Evolutionary conservation across 2,329 filamentous ascomycete species (phyloP).

Genomic region (Berkeleyomyces basicola): DNA sequence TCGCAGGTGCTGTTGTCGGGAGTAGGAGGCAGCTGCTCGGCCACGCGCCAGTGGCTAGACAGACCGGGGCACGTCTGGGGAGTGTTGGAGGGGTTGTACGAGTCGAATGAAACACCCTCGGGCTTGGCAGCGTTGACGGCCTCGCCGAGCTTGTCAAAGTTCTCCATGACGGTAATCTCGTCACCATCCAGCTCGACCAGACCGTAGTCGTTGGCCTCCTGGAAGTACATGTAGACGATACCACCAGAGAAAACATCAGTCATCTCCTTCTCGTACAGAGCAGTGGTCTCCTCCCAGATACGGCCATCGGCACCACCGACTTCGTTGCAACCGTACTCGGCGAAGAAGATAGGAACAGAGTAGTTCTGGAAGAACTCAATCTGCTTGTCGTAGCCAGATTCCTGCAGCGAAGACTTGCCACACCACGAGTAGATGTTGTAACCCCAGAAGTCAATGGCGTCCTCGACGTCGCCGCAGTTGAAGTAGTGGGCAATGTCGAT

Average conservation of each 20-base stretch:
- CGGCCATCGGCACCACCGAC: slow-evolving; percentile 43
- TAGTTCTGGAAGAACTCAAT: slow-evolving; percentile 78
- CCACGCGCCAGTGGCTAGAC: slow-evolving; percentile 49
- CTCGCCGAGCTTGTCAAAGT: slow-evolving; percentile 57
- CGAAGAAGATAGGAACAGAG: slow-evolving; percentile 92
- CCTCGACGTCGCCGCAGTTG: slow-evolving; percentile 58
- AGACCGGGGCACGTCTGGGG: slow-evolving; percentile 49
- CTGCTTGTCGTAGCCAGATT: slow-evolving; percentile 67
- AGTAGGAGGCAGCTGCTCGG: slow-evolving; percentile 56
- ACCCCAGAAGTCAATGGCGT: slow-evolving; percentile 88
- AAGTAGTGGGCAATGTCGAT: slow-evolving; percentile 78
- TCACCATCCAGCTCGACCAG: slow-evolving; percentile 47
- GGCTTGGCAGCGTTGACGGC: slow-evolving; percentile 54
- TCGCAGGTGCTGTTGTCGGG: slow-evolving; percentile 65
- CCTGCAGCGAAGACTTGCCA: slow-evolving; percentile 58
- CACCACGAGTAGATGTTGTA: slow-evolving; percentile 99
- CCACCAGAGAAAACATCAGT: slow-evolving; percentile 78
- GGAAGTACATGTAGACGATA: slow-evolving; percentile 98
- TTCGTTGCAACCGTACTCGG: slow-evolving; percentile 92
- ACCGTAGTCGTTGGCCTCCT: slow-evolving; percentile 80
- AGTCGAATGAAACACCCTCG: slow-evolving; percentile 43
- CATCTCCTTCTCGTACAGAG: slow-evolving; percentile 71
- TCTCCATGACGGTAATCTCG: slow-evolving; percentile 48
- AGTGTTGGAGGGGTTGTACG: slow-evolving; percentile 61
- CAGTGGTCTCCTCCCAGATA: slow-evolving; percentile 68